Evolutionary conservation across 352 stramenopile genomes (phyloP).

Genomic region (Phytopythium montanum): DNA sequence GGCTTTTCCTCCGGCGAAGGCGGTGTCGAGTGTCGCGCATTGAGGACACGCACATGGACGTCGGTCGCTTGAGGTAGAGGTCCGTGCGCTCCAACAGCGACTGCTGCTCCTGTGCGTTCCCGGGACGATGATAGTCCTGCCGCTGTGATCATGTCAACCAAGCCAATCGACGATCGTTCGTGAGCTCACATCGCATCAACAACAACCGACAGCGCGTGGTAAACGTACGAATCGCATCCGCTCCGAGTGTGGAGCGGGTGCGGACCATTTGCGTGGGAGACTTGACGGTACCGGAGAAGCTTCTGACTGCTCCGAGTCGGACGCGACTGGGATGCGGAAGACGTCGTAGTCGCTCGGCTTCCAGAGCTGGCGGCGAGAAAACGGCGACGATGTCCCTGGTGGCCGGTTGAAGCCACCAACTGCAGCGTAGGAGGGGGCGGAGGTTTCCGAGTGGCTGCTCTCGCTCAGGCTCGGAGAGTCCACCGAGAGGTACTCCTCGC

Average conservation of each 20-base stretch:
- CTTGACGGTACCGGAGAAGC: conserved; percentile 28
- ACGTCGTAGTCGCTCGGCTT: conserved; percentile 28
- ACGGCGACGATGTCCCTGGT: neutral
- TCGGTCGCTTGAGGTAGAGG: conserved; percentile 40
- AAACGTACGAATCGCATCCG: conserved; percentile 8
- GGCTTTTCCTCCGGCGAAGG: conserved; percentile 33
- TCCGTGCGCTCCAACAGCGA: conserved; percentile 60
- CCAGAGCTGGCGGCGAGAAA: conserved; percentile 7
- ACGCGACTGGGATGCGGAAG: conserved; percentile 28
- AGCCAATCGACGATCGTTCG: neutral
- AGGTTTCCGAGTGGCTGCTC: conserved; percentile 20
- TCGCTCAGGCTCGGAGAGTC: conserved; percentile 13
- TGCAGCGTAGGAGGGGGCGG: neutral
- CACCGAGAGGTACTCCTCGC: conserved; percentile 24
- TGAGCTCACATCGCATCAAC: neutral
- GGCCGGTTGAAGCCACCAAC: neutral
- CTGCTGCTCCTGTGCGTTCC: conserved; percentile 26
- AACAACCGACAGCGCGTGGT: neutral
- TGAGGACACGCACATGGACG: conserved; percentile 50
- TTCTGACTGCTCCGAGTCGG: conserved; percentile 59
- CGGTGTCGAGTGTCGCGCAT: conserved; percentile 35
- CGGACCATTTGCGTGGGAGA: conserved; percentile 51
- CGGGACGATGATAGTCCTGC: conserved; percentile 13
- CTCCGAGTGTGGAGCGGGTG: conserved; percentile 48
- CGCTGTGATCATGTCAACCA: conserved; percentile 10